Evolutionary conservation across 805 yeast species (phyloP).

Genomic region (Yamadazyma paraphyllophila): DNA sequence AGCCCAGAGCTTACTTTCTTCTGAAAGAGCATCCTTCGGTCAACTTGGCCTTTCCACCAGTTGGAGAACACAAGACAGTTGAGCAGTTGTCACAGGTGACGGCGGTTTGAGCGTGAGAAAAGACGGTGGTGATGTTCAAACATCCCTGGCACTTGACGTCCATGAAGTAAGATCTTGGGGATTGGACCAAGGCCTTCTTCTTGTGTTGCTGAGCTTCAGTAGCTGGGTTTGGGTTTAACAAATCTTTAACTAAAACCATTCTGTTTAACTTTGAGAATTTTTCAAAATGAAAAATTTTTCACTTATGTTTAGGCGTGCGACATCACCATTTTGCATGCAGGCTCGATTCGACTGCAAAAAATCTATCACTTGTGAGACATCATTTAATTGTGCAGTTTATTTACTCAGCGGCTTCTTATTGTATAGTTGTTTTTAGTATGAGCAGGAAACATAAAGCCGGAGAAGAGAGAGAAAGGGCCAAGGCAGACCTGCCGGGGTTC

Average conservation of each 20-base stretch:
- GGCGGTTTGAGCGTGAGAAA: conserved; percentile 99
- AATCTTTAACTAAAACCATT: conserved; percentile 96
- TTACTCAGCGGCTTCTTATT: no score
- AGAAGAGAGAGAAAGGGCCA: not conserved
- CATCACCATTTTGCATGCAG: no score
- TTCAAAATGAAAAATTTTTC: conserved; percentile 3
- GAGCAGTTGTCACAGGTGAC: conserved; percentile 98
- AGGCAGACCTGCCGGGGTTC: not conserved
- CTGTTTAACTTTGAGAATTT: conserved; percentile 4
- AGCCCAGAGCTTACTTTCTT: conserved; percentile 69
- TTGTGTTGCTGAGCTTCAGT: conserved; percentile 96
- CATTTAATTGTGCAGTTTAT: not conserved
- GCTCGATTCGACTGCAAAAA: not conserved
- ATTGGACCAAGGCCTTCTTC: conserved; percentile 93
- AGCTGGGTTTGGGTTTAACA: conserved; percentile 95
- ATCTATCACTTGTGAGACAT: not conserved
- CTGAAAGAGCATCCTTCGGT: conserved; percentile 99
- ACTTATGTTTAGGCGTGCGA: no score
- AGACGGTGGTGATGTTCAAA: conserved; percentile 96
- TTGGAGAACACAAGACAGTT: conserved; percentile 96
- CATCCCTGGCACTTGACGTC: conserved; percentile 99
- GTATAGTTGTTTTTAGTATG: no score
- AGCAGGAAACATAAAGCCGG: no score
- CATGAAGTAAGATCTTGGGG: conserved; percentile 99
- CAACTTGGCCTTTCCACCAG: conserved; percentile 99